Percentiles rank a stretch among this genome's conserved stretches.
Evolutionary conservation across 2,329 filamentous ascomycete genomes (phyloP).

Genomic region (Claviceps maximensis): DNA sequence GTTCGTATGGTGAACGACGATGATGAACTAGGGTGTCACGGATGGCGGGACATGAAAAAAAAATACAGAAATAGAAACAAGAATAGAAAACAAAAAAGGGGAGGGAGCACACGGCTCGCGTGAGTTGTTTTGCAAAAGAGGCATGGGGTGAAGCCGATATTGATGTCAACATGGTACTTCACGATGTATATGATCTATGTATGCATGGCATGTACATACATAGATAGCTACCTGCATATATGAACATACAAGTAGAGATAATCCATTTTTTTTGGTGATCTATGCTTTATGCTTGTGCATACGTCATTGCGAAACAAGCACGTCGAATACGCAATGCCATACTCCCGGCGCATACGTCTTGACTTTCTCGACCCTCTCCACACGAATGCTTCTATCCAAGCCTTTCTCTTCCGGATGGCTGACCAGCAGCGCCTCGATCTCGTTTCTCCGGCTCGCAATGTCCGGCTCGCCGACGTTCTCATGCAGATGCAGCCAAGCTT

Average conservation of each 20-base stretch:
- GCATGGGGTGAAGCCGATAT: too few species aligned
- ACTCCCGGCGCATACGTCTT: slow-evolving; percentile 58
- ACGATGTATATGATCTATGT: background rate
- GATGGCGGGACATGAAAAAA: too few species aligned
- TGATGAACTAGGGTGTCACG: too few species aligned
- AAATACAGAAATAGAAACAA: background rate
- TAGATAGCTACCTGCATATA: background rate
- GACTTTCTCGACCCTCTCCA: slow-evolving; percentile 49
- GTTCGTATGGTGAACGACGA: too few species aligned
- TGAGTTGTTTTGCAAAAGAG: too few species aligned
- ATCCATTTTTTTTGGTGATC: too few species aligned
- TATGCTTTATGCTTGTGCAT: too few species aligned
- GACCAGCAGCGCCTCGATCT: slow-evolving; percentile 36
- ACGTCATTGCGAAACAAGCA: slow-evolving; percentile 31
- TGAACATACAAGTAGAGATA: background rate
- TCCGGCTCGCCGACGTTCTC: slow-evolving; percentile 49
- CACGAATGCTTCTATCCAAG: slow-evolving; percentile 16
- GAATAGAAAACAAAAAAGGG: too few species aligned
- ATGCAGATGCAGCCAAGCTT: slow-evolving; percentile 51
- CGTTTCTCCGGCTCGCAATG: slow-evolving; percentile 29
- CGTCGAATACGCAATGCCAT: slow-evolving; percentile 58
- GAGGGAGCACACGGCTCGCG: too few species aligned
- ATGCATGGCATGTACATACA: too few species aligned
- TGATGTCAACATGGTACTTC: too few species aligned
- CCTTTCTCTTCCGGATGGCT: slow-evolving; percentile 17